These are phyloP conservation scores for Ogataea wickerhamii DNA, from an alignment of 805 yeast species.

Conservation along the genomic window DNA sequence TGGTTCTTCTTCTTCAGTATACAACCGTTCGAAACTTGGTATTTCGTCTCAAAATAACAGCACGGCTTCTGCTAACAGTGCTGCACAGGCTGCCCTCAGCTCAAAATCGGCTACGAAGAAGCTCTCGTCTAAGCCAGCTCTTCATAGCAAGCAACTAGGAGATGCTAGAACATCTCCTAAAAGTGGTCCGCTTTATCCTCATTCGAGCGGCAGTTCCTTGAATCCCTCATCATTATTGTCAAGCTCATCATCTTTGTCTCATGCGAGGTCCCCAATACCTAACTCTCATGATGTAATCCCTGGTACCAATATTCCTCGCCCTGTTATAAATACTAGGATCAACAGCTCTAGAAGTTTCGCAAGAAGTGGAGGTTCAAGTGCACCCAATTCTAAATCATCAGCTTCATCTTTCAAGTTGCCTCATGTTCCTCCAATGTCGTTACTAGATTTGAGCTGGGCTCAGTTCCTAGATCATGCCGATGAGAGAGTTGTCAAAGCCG, in stretches of 20 bases:
- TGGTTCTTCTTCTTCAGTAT: not conserved
- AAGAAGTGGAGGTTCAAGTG: conserved; percentile 7
- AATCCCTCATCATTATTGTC: conserved; percentile 6
- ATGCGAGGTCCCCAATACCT: conserved; percentile 18
- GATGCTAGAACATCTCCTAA: not conserved
- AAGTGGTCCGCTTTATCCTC: not conserved
- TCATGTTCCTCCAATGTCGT: conserved; percentile 45
- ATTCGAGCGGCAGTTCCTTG: not conserved
- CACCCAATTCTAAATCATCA: conserved; percentile 13
- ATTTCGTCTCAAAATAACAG: not conserved
- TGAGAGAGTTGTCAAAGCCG: conserved; percentile 59
- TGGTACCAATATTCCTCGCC: conserved; percentile 56
- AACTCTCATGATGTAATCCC: conserved; percentile 43
- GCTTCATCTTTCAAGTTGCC: conserved; percentile 7
- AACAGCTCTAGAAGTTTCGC: conserved; percentile 18
- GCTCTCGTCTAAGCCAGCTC: not conserved
- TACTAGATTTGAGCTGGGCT: conserved; percentile 58
- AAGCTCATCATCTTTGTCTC: conserved; percentile 7
- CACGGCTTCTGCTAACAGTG: conserved; percentile 1
- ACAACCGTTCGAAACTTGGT: not conserved
- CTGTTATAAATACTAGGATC: conserved; percentile 39
- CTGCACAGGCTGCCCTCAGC: conserved; percentile 1
- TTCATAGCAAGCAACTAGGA: not conserved
- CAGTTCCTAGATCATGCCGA: conserved; percentile 49
- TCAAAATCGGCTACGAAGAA: not conserved